phyloP scores from a whole-genome alignment of 371 early-diverging fungal genomes.

The Furculomyces boomerangus region DNA sequence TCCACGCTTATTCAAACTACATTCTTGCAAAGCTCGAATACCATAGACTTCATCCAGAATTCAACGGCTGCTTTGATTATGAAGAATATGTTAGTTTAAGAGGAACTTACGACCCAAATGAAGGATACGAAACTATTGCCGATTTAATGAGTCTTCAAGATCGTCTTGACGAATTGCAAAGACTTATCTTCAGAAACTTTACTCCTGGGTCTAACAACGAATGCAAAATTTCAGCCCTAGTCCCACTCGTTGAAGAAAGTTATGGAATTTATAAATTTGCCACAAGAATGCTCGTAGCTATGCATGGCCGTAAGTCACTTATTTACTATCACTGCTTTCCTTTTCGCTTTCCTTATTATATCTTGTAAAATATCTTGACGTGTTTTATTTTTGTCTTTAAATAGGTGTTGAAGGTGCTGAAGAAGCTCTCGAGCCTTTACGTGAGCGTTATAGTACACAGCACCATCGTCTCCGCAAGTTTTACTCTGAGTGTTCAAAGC shows the following conservation, averaged over 20 bases:
- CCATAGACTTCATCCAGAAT: slow-evolving; percentile 81
- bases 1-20: slow-evolving; percentile 79
- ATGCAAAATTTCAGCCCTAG: slow-evolving; percentile 83
- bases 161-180: slow-evolving; percentile 77
- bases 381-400: neutral
- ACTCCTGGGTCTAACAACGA: slow-evolving; percentile 76
- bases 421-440: slow-evolving; percentile 75
- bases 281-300: slow-evolving; percentile 85
- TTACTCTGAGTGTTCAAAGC: slow-evolving; percentile 75
- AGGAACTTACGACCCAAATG: slow-evolving; percentile 91
- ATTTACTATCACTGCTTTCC: slow-evolving; percentile 15
- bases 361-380: neutral
- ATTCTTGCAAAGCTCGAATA: slow-evolving; percentile 77
- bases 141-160: slow-evolving; percentile 83
- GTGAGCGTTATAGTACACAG: slow-evolving; percentile 64
- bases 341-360: neutral
- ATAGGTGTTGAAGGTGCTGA: slow-evolving; percentile 31
- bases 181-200: slow-evolving; percentile 67
- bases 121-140: slow-evolving; percentile 90
- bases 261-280: slow-evolving; percentile 90
- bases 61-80: slow-evolving; percentile 88
- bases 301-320: slow-evolving; percentile 57
- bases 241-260: slow-evolving; percentile 91
- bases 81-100: slow-evolving; percentile 87
- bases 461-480: slow-evolving; percentile 76